Conservation (phyloP, 2,329 filamentous ascomycete genomes). For the Stemphylium lycopersici region DNA sequence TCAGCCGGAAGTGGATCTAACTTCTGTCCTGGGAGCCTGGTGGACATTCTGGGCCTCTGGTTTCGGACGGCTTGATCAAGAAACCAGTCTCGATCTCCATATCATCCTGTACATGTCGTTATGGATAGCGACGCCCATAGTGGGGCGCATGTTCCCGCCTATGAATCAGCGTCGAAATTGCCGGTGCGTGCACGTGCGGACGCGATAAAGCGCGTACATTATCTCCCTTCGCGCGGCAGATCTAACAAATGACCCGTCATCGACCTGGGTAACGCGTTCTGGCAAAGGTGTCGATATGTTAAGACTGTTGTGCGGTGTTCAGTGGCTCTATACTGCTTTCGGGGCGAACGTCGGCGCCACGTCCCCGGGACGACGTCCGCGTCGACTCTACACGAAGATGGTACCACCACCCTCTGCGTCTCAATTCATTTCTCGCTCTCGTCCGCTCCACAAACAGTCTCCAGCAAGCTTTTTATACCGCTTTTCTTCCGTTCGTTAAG, state of each 20-base stretch:
- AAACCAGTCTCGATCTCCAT: not conserved
- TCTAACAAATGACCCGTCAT: not conserved
- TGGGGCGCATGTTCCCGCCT: constrained; percentile 8
- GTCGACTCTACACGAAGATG: too few species aligned
- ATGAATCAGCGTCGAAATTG: constrained; percentile 11
- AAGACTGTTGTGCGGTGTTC: too few species aligned
- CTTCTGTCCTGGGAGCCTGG: constrained; percentile 7
- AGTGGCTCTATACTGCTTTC: too few species aligned
- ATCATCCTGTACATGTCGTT: not conserved
- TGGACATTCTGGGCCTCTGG: constrained; percentile 14
- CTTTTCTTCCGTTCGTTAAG: too few species aligned
- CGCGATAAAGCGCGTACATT: constrained; percentile 14
- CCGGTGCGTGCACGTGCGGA: constrained; percentile 16
- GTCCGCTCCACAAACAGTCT: too few species aligned
- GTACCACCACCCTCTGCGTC: too few species aligned
- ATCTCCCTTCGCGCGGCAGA: too few species aligned
- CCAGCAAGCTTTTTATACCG: too few species aligned
- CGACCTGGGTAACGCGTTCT: not conserved
- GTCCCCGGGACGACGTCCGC: too few species aligned
- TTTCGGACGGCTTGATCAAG: not conserved
- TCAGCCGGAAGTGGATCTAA: constrained; percentile 42
- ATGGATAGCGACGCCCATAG: not conserved
- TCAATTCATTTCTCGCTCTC: too few species aligned
- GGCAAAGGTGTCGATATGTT: too few species aligned
- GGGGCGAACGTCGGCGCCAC: too few species aligned